phyloP scores from a whole-genome alignment of 2,329 filamentous ascomycete genomes.

The Trichoderma afroharzianum region DNA sequence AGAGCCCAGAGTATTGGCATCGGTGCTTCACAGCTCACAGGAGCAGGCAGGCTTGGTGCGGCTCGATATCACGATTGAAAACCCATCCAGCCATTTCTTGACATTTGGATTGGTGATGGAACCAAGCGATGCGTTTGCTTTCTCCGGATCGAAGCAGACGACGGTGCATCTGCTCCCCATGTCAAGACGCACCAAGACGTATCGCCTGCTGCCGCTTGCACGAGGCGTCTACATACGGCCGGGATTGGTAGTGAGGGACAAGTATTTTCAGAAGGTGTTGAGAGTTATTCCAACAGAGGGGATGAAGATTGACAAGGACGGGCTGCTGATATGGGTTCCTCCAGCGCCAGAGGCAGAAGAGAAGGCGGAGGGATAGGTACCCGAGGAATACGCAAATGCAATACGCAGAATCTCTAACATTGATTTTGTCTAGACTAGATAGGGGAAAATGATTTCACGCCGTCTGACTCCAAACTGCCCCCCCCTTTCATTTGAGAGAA shows the following conservation, averaged over 20 bases:
- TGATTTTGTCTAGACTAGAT: background rate
- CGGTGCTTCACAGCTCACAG: conserved; percentile 44
- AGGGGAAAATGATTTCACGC: background rate
- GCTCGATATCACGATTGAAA: conserved; percentile 71
- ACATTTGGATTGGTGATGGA: conserved; percentile 94
- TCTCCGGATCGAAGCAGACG: conserved; percentile 80
- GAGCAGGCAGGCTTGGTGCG: conserved; percentile 37
- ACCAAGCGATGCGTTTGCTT: conserved; percentile 86
- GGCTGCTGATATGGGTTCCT: conserved; percentile 59
- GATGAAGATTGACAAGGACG: conserved; percentile 62
- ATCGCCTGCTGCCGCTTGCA: conserved; percentile 66
- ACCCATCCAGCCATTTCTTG: conserved; percentile 89
- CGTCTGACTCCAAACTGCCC: background rate
- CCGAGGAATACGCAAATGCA: background rate
- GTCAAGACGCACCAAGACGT: conserved; percentile 69
- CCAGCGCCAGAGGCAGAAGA: conserved; percentile 24
- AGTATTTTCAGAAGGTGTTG: conserved; percentile 89
- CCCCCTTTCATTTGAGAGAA: background rate
- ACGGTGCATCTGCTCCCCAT: conserved; percentile 79
- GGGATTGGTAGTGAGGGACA: conserved; percentile 74
- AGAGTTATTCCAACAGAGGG: conserved; percentile 76
- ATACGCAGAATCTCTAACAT: background rate
- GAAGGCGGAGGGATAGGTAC: background rate
- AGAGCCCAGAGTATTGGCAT: conserved; percentile 79
- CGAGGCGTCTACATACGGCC: conserved; percentile 67